phyloP scores from a whole-genome alignment of 2,329 filamentous ascomycete species.

The Corynespora cassiicola region DNA sequence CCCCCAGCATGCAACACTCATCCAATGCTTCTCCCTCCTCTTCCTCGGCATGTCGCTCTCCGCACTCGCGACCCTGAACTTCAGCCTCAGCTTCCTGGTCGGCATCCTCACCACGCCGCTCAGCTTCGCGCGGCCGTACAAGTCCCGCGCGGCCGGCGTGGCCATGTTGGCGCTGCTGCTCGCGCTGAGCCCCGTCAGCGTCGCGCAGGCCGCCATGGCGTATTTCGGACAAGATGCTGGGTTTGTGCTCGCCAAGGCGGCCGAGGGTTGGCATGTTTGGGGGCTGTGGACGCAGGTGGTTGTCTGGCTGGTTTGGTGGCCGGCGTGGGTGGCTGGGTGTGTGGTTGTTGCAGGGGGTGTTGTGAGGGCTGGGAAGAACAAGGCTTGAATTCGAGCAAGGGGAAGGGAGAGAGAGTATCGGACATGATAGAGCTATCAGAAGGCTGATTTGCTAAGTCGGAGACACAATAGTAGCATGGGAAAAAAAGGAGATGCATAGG shows the following conservation, averaged over 20 bases:
- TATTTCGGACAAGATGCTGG: conserved; percentile 48
- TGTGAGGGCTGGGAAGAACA: conserved; percentile 5
- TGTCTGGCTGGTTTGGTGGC: conserved; percentile 96
- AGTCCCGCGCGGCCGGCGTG: conserved; percentile 13
- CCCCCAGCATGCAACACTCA: conserved; percentile 74
- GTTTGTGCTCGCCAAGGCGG: conserved; percentile 72
- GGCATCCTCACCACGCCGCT: conserved; percentile 81
- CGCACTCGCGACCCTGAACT: conserved; percentile 93
- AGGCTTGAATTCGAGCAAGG: no score
- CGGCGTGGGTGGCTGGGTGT: conserved; percentile 76
- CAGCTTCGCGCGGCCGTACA: conserved; percentile 67
- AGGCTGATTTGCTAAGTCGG: no score
- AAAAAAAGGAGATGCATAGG: no score
- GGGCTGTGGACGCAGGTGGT: conserved; percentile 88
- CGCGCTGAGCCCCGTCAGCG: conserved; percentile 39
- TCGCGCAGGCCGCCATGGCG: conserved; percentile 33
- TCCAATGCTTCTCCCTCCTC: conserved; percentile 91
- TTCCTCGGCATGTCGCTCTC: conserved; percentile 90
- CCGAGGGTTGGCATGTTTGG: conserved; percentile 88
- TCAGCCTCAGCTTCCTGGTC: conserved; percentile 85
- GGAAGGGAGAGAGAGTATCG: no score
- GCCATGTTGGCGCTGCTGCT: conserved; percentile 27
- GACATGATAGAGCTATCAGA: no score
- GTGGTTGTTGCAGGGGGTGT: conserved; percentile 38
- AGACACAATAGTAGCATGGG: no score